Evolutionary conservation across 352 stramenopile species (phyloP).

Genomic region (Phytophthora macrochlamydospora): DNA sequence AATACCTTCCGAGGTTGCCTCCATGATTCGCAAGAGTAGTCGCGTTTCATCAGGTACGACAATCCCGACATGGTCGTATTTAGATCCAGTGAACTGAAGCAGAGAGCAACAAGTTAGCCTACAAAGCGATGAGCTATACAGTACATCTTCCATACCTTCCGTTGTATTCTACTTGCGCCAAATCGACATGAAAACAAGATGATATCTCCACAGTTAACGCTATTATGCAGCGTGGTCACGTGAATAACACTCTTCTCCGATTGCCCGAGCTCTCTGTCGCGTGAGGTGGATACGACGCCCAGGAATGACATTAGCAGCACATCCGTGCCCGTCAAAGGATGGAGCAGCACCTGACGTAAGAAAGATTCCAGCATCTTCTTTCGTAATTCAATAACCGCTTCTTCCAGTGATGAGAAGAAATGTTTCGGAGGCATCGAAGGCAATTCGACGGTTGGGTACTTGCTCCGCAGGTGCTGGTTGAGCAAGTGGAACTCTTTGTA

Average conservation of each 20-base stretch:
- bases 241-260: conserved; percentile 69
- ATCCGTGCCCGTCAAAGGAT: conserved; percentile 55
- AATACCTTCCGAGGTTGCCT: conserved; percentile 81
- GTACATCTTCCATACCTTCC: conserved; percentile 48
- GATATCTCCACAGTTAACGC: conserved; percentile 74
- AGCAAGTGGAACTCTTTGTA: conserved; percentile 73
- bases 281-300: conserved; percentile 70
- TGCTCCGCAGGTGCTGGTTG: conserved; percentile 36
- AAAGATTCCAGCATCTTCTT: conserved; percentile 76
- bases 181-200: conserved; percentile 84
- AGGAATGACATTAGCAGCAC: conserved; percentile 81
- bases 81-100: conserved; percentile 68
- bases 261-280: conserved; percentile 67
- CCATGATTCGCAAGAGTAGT: conserved; percentile 73
- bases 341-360: conserved; percentile 51
- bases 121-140: neutral
- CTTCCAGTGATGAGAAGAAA: conserved; percentile 69
- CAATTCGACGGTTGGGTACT: conserved; percentile 42
- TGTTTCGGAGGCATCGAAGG: conserved; percentile 66
- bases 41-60: conserved; percentile 70
- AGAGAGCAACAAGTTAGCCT: neutral
- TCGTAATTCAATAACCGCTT: conserved; percentile 63
- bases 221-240: conserved; percentile 77
- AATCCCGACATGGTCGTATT: conserved; percentile 85
- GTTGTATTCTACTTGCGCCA: conserved; percentile 75